Evolutionary conservation across 2,329 filamentous ascomycete genomes (phyloP), one percentile per base, ranked within the genome.

Genomic region (Ceratocystis alfenasii): DNA sequence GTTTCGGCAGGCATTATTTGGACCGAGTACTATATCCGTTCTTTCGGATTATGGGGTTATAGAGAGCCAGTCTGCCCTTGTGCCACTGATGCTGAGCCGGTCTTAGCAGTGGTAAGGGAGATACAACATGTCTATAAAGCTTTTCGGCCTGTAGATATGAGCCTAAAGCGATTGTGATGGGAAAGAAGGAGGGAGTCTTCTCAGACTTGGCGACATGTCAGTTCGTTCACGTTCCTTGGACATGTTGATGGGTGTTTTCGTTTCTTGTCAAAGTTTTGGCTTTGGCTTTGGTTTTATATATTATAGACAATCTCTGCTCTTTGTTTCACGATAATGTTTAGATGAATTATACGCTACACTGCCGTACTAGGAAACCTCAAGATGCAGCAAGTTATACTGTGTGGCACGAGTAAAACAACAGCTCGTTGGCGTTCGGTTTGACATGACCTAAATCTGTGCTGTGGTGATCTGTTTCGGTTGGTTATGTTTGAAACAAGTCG

Each of bases 1-100:
- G 55, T 74, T 79, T 55, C 71, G 77, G 12, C 77, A 78, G 68
- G 76, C 77, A 10, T 68, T 79, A 45, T 79, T 79, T 69, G 77
- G 76, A 15, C 73, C 70, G 68, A 75, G 74, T 67, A 68, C 71
- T 57, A 70, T 72, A 7, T 72, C 71, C 48, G 74, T 78, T 28
- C 65, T 78, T 63, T 73, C 78, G 62, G 77, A 81, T 65, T 74
- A 78, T 55, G 71, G 76, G 68, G 78, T 76, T 65, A 73, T 83
- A 71, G 82, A 83, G 68, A 82, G 79, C 69, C 77, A 76, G 71
- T 80, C 78, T 62, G 77, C 78, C 20, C 70, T 84, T 70, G 83
- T 87, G 68, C 83, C 84, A 68, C 74, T 87, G 71, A 81, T 86
- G 73, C 84, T 86, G 66, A 83, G 79, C 72, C 76, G 79, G 60